These are phyloP conservation scores for Trametes maxima DNA, from an alignment of 768 basidiomycete species.

Conservation along the genomic window DNA sequence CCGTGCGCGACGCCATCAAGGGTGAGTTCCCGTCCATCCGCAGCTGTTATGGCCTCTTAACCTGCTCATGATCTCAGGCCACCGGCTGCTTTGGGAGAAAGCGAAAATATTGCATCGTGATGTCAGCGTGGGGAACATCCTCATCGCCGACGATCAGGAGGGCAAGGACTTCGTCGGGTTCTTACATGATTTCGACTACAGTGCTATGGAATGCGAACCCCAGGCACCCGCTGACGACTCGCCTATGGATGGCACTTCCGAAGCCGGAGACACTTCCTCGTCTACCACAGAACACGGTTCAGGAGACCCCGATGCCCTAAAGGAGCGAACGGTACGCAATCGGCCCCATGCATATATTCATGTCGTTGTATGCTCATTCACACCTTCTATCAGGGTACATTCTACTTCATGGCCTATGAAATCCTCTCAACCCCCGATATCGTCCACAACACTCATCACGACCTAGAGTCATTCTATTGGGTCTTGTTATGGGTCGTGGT, in stretches of 20 bases:
- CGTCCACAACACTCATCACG: not conserved
- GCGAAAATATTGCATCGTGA: constrained; percentile 24
- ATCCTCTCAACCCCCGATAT: not conserved
- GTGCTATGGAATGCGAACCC: not conserved
- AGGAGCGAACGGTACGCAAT: not conserved
- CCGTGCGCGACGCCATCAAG: constrained; percentile 7
- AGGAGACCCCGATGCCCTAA: not conserved
- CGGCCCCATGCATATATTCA: not conserved
- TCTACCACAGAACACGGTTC: too few species aligned
- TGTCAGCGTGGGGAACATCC: constrained; percentile 25
- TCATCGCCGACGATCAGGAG: constrained; percentile 15
- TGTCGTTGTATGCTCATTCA: not conserved
- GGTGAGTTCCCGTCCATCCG: not conserved
- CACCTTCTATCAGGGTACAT: constrained; percentile 1
- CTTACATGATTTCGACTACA: constrained; percentile 15
- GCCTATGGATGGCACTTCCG: not conserved
- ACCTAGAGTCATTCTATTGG: constrained; percentile 17
- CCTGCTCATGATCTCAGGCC: constrained; percentile 6
- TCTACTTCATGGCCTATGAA: constrained; percentile 4
- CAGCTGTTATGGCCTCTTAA: not conserved
- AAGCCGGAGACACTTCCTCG: not conserved
- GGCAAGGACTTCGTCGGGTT: not conserved
- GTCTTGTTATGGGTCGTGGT: constrained; percentile 16
- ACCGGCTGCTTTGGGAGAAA: constrained; percentile 9
- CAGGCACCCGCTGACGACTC: not conserved